A percentile compares a stretch with the other conserved stretches of the same genome.
Conservation (phyloP, 495 filamentous ascomycete genomes). For the Talaromyces wortmannii region DNA sequence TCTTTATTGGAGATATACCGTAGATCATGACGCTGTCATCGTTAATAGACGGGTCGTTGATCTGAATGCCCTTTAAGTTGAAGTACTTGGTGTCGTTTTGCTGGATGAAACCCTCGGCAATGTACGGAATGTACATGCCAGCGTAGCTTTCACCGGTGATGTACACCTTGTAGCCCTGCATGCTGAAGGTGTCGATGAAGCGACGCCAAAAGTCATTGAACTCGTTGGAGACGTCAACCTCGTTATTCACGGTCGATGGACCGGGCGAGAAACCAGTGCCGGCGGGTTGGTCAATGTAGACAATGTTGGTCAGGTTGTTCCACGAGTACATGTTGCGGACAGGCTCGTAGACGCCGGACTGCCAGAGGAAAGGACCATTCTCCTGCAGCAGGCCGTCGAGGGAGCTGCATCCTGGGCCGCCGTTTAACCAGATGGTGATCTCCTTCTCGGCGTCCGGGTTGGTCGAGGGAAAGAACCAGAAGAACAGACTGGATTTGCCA, state of each 20-base stretch:
- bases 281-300: slow-evolving; percentile 73
- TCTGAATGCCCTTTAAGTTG: slow-evolving; percentile 58
- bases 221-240: slow-evolving; percentile 57
- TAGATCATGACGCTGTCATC: slow-evolving; percentile 33
- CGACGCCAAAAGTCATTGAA: slow-evolving; percentile 67
- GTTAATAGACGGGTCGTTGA: slow-evolving; percentile 63
- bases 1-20: slow-evolving; percentile 8
- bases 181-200: slow-evolving; percentile 59
- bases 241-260: slow-evolving; percentile 50
- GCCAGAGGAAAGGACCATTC: slow-evolving; percentile 59
- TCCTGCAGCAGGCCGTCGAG: slow-evolving; percentile 61
- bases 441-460: slow-evolving; percentile 32
- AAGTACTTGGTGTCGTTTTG: slow-evolving; percentile 60
- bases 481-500: slow-evolving; percentile 51
- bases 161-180: slow-evolving; percentile 59
- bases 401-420: slow-evolving; percentile 62
- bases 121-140: slow-evolving; percentile 74
- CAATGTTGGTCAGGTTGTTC: slow-evolving; percentile 59
- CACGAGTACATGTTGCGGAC: slow-evolving; percentile 58
- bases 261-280: slow-evolving; percentile 69
- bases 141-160: slow-evolving; percentile 68
- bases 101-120: slow-evolving; percentile 67
- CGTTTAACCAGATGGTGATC: slow-evolving; percentile 61
- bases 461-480: slow-evolving; percentile 67
- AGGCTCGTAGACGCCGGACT: slow-evolving; percentile 50